Evolutionary conservation across 768 basidiomycete species (phyloP), one percentile per base, ranked within the genome.

Genomic region (Lactarius tabidus): DNA sequence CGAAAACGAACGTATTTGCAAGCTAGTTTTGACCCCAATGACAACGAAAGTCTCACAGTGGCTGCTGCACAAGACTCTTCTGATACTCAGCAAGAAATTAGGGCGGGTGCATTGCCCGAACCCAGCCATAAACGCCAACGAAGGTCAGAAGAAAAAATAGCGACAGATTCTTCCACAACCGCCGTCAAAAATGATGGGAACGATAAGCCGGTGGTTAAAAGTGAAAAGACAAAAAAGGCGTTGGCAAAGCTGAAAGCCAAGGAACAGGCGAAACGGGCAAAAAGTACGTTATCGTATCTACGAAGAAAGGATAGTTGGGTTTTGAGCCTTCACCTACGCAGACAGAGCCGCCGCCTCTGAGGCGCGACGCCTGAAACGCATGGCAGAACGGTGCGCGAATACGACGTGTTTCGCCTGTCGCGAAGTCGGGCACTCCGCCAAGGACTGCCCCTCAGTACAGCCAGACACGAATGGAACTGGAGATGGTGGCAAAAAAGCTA

Each of bases 331-430:
- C 38, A 38, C 38, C 18, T 55, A 15, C 36, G 52, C 28, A 73
- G 71, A 71, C 28, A 72, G 75, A 43, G 74, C 72, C 59, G 69
- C 74, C 59, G 75, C 77, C 23, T 74, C 78, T 1, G 92, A 95
- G 71, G 70, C 77, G 23, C 80, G 94, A 57, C 82, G 93, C 17
- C 71, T 86, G 59, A 81, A 84, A 68, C 85, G 93, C 41, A 82
- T 84, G 58, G 72, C 82, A 3, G 84, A 88, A 55, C 83, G 85
- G 51, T 69, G 80, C 15, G 77, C 80, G 10, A 74, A 78, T 2
- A 93, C 87, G 1, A 86, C 83, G 7, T 97, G 95, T 73, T 95
- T 94, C 74, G 90, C 89, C 3, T 98, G 95, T 77, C 83, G 95
- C 59, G 80, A 86, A 71, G 84, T 81, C 67, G 95, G 95, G 0